A percentile compares a stretch with the other conserved stretches of the same genome.
Evolutionary conservation across 2,329 filamentous ascomycete species (phyloP).

Genomic region (Calonectria montana): DNA sequence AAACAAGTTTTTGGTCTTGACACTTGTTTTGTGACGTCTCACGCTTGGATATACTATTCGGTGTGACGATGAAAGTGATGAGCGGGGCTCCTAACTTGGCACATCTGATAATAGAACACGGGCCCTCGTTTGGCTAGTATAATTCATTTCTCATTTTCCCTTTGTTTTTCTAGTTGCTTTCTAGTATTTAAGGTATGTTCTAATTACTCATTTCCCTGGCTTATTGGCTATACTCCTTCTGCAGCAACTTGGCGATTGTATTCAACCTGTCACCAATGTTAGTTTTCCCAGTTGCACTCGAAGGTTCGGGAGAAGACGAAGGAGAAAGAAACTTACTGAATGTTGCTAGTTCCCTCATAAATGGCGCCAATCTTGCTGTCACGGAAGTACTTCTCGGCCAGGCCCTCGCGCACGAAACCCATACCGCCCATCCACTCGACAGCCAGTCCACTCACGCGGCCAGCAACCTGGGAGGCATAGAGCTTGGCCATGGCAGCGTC

Average conservation of each 20-base stretch:
- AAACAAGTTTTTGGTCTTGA: conserved; percentile 16
- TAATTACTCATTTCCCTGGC: conserved; percentile 20
- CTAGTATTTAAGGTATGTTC: conserved; percentile 1
- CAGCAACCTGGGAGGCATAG: conserved; percentile 92
- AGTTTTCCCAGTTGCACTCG: neutral
- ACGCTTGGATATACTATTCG: neutral
- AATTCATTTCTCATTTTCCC: conserved; percentile 24
- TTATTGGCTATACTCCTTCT: conserved; percentile 69
- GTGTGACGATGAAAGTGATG: neutral
- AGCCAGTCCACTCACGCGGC: conserved; percentile 84
- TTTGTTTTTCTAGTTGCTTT: conserved; percentile 26
- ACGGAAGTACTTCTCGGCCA: conserved; percentile 97
- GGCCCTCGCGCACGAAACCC: conserved; percentile 96
- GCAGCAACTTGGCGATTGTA: conserved; percentile 71
- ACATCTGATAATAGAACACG: neutral
- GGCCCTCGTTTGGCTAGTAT: neutral
- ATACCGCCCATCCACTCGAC: conserved; percentile 99
- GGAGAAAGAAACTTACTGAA: conserved; percentile 63
- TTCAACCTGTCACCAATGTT: conserved; percentile 59
- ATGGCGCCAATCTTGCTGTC: conserved; percentile 99
- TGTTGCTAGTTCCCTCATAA: conserved; percentile 91
- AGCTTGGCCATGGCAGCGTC: conserved; percentile 99
- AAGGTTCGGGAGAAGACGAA: neutral
- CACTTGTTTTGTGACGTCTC: neutral
- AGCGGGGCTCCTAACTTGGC: neutral